Percentiles rank a stretch among this genome's conserved stretches.
phyloP scores from a whole-genome alignment of 2,329 filamentous ascomycete genomes.

The Fusarium siculi region DNA sequence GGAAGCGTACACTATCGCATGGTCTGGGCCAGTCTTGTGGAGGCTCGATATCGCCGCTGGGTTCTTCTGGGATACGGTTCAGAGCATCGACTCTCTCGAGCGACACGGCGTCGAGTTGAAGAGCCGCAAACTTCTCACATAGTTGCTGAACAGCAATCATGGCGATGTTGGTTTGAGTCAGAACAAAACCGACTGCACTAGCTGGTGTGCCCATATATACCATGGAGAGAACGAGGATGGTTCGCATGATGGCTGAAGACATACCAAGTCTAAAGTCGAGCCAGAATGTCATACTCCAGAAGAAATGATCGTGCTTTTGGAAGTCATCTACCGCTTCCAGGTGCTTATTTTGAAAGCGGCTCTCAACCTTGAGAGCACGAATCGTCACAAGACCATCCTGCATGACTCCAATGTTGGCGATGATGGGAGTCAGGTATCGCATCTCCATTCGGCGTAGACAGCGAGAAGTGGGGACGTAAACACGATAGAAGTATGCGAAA shows the following conservation, averaged over 20 bases:
- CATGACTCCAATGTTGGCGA: conserved; percentile 92
- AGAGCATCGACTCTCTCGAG: conserved; percentile 89
- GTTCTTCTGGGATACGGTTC: conserved; percentile 80
- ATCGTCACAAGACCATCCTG: conserved; percentile 89
- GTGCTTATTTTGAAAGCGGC: conserved; percentile 82
- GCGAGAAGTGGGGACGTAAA: conserved; percentile 85
- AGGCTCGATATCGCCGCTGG: conserved; percentile 72
- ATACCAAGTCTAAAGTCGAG: conserved; percentile 77
- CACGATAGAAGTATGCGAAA: conserved; percentile 79
- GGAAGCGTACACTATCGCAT: conserved; percentile 78
- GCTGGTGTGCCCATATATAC: conserved; percentile 79
- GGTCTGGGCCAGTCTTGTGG: conserved; percentile 82
- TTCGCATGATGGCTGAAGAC: conserved; percentile 75
- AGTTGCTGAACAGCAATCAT: conserved; percentile 60
- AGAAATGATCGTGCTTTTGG: conserved; percentile 96
- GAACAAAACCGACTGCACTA: conserved; percentile 84
- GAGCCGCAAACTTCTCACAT: conserved; percentile 82
- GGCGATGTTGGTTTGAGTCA: conserved; percentile 63
- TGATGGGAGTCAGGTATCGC: conserved; percentile 86
- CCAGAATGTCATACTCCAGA: conserved; percentile 90
- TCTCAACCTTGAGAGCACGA: conserved; percentile 81
- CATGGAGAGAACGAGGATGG: conserved; percentile 78
- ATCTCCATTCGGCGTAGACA: conserved; percentile 86
- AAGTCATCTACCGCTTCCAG: conserved; percentile 87
- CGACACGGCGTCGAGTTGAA: conserved; percentile 93